These are phyloP conservation scores for Aegilops bicornis DNA, from an alignment of 176 grass and related monocot genomes.

Conservation along the genomic window DNA sequence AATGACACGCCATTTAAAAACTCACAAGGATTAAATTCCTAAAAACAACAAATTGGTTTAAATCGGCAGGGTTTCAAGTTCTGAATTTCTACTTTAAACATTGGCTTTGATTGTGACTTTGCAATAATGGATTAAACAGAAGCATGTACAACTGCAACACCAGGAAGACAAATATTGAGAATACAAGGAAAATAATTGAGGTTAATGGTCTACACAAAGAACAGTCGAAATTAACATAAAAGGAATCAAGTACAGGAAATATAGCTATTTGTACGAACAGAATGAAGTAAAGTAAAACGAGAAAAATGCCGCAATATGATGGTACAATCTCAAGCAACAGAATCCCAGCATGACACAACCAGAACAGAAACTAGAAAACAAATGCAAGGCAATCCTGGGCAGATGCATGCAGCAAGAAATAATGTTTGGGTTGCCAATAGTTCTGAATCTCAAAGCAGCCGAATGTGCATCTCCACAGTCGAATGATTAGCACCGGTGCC, in stretches of 20 bases:
- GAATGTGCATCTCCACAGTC: constrained; percentile 24
- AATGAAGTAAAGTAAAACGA: background rate
- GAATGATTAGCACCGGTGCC: constrained; percentile 25
- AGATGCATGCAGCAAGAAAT: background rate
- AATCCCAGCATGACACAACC: constrained; percentile 8
- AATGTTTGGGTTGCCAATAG: background rate
- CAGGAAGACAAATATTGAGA: background rate
- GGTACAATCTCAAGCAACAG: constrained; percentile 1
- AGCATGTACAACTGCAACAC: background rate
- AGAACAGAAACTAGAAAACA: background rate
- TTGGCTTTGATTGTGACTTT: background rate
- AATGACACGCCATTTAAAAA: too few species aligned
- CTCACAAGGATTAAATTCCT: too few species aligned
- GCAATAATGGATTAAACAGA: background rate
- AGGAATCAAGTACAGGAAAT: background rate
- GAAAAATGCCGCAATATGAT: background rate
- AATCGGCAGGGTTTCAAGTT: too few species aligned
- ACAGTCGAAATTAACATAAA: background rate
- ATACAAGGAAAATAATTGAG: background rate
- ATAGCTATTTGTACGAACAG: background rate
- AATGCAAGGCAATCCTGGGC: background rate
- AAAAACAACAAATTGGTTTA: too few species aligned
- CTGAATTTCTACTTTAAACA: background rate
- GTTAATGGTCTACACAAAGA: background rate
- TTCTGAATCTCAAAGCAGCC: background rate